Evolutionary conservation across 805 yeast species (phyloP).

Genomic region (Maudiozyma saulgeensis): DNA sequence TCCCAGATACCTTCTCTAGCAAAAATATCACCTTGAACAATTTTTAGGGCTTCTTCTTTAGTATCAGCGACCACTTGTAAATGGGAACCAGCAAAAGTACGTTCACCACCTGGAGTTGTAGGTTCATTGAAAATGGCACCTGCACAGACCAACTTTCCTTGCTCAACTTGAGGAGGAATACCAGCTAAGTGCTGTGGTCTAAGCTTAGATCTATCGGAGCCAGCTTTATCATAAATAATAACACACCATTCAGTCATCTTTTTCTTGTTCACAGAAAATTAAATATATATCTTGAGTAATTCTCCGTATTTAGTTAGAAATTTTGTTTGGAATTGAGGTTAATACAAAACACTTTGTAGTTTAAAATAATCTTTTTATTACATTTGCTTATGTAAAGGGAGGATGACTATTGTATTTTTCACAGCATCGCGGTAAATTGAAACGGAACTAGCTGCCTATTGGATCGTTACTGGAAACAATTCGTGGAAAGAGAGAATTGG

Average conservation of each 20-base stretch:
- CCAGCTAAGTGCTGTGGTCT: slow-evolving; percentile 47
- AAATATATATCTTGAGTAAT: too few species aligned
- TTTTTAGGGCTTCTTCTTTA: slow-evolving; percentile 54
- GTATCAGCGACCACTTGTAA: slow-evolving; percentile 55
- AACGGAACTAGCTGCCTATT: too few species aligned
- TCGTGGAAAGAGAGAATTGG: too few species aligned
- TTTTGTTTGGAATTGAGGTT: too few species aligned
- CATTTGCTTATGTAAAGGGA: too few species aligned
- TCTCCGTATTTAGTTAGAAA: too few species aligned
- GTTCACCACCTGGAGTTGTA: slow-evolving; percentile 32
- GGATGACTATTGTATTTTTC: too few species aligned
- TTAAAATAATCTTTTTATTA: too few species aligned
- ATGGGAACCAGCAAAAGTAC: slow-evolving; percentile 59
- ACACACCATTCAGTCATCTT: slow-evolving; percentile 57
- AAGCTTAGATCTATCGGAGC: slow-evolving; percentile 42
- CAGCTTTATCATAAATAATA: slow-evolving; percentile 60
- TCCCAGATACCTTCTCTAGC: slow-evolving; percentile 70
- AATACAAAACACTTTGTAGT: too few species aligned
- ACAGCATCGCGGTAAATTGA: too few species aligned
- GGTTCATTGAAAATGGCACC: slow-evolving; percentile 45
- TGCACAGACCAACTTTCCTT: slow-evolving; percentile 38
- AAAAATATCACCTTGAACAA: slow-evolving; percentile 56
- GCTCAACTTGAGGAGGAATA: slow-evolving; percentile 35
- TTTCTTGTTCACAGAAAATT: background rate
- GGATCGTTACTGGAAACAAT: too few species aligned